Conservation (phyloP, 2,329 filamentous ascomycete genomes). For the Aulographum hederae region DNA sequence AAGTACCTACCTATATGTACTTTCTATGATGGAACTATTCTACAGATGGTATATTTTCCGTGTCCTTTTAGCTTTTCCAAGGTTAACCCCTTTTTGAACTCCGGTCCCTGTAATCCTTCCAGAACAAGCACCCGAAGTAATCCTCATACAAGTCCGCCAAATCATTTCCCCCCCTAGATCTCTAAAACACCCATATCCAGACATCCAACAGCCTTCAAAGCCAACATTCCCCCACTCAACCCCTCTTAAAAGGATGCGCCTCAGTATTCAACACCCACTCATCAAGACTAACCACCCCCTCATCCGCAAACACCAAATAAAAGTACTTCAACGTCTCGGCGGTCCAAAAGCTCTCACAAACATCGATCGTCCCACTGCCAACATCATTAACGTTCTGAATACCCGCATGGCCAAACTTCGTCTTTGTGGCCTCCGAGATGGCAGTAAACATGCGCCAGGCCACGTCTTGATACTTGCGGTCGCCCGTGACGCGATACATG, state of each 20-base stretch:
- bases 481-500: slow-evolving; percentile 39
- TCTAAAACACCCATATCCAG: too few species aligned
- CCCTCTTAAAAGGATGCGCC: slow-evolving; percentile 20
- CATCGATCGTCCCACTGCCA: slow-evolving; percentile 17
- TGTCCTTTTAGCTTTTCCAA: too few species aligned
- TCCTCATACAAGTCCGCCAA: too few species aligned
- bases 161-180: too few species aligned
- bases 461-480: slow-evolving; percentile 22
- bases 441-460: slow-evolving; percentile 31
- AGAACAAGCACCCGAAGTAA: too few species aligned
- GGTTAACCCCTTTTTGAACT: too few species aligned
- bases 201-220: too few species aligned
- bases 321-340: slow-evolving; percentile 52
- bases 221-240: too few species aligned
- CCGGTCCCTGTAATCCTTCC: too few species aligned
- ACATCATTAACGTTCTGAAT: slow-evolving; percentile 22
- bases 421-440: slow-evolving; percentile 20
- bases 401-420: slow-evolving; percentile 23
- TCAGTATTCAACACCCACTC: slow-evolving; percentile 43
- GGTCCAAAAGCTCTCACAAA: slow-evolving; percentile 46
- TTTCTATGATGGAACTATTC: too few species aligned
- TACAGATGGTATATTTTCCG: too few species aligned
- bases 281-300: slow-evolving; percentile 39
- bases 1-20: too few species aligned
- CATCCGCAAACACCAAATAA: slow-evolving; percentile 43